Base-by-base conservation (phyloP, 2,329 filamentous ascomycete genomes). In the Neurospora crassa region DNA sequence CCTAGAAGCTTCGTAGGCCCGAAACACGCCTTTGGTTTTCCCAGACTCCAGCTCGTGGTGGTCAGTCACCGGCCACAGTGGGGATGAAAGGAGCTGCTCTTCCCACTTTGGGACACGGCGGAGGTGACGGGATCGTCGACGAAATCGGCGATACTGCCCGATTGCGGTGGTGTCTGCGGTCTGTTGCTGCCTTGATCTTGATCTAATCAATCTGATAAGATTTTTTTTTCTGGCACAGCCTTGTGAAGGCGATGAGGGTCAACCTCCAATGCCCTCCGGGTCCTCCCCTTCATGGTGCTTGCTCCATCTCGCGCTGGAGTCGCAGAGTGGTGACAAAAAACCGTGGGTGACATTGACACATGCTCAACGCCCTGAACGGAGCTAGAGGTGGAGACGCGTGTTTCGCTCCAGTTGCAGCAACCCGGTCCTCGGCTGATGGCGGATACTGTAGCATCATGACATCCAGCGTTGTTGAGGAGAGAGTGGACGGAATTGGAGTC, bases 201-300 rank as follows among this genome's bases (percentile, higher is more conserved):
- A 63, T 63, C 53, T 63, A 63, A 63, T 63, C 53, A 63, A 63
- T 63, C 53, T 63, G 53, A 63, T 63, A 34, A 63, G 53, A 63
- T 63, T 34, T n/a, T 63, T n/a, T 63, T 29, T 4, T 29, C 53
- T 34, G 53, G 24, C 6, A 63, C 53, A 63, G 24, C 53, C 53
- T 34, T 63, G 53, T 18, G 53, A 63, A 29, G 24, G 53, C 5
- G 29, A 63, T 24, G 24, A 63, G 53, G 24, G 14, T 6, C 53
- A 37, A 34, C 53, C 24, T 63, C 53, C 53, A 63, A 63, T 18
- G 16, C 10, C 53, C 8, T 34, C 29, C 3, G 24, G 24, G 24
- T 34, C 10, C 53, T 29, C 10, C 53, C 53, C 53, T 63, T 34
- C 14, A 18, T 63, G 53, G 24, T 63, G 16, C 53, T 34, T 63